Conservation (phyloP, 805 yeast genomes). For the Candida boidinii region DNA sequence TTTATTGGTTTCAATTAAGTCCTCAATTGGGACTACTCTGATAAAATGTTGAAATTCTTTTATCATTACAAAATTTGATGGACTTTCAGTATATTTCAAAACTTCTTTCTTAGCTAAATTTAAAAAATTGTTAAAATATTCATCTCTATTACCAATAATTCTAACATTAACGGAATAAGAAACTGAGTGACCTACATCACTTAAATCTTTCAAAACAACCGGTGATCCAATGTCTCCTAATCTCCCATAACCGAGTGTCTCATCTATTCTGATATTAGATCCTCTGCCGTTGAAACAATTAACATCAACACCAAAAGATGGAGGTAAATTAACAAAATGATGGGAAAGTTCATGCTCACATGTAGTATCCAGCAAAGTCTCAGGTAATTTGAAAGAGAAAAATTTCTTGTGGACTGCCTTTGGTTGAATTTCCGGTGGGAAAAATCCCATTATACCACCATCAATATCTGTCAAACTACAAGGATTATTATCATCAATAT, state of each 20-base stretch:
- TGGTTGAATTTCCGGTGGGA: slow-evolving; percentile 38
- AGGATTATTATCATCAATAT: slow-evolving; percentile 20
- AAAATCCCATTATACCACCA: slow-evolving; percentile 17
- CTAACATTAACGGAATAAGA: slow-evolving; percentile 44
- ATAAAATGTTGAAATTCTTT: slow-evolving; percentile 13
- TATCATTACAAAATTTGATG: slow-evolving; percentile 5
- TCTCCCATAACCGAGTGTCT: slow-evolving; percentile 47
- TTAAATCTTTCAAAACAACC: slow-evolving; percentile 37
- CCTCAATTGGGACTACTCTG: slow-evolving; percentile 9
- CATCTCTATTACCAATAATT: slow-evolving; percentile 32
- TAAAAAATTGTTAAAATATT: slow-evolving; percentile 6
- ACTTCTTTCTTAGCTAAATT: too few species aligned
- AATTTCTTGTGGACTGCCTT: slow-evolving; percentile 43
- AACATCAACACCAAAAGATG: slow-evolving; percentile 29
- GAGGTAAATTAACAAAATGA: slow-evolving; percentile 28
- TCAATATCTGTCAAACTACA: slow-evolving; percentile 37
- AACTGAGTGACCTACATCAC: slow-evolving; percentile 32
- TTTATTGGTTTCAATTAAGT: not conserved
- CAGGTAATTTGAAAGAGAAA: slow-evolving; percentile 48
- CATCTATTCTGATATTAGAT: slow-evolving; percentile 19
- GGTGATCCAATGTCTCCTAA: slow-evolving; percentile 42
- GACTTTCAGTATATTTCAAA: too few species aligned
- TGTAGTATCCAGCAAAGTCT: slow-evolving; percentile 36
- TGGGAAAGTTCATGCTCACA: slow-evolving; percentile 33
- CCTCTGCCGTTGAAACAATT: slow-evolving; percentile 19